phyloP scores from a whole-genome alignment of 106 monocot genomes.

The Allium sativum region DNA sequence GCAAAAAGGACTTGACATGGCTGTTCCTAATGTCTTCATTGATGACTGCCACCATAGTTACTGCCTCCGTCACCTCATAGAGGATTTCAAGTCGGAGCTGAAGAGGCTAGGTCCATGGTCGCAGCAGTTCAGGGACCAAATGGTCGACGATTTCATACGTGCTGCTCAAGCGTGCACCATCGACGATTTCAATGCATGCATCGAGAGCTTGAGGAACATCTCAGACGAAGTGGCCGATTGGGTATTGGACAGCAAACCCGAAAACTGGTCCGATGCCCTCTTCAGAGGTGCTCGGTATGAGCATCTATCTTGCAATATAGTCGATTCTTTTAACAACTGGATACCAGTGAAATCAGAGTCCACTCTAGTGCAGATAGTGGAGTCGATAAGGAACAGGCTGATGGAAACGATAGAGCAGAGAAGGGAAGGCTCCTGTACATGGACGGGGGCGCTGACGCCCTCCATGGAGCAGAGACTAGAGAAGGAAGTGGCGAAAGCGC shows the following conservation, averaged over 20 bases:
- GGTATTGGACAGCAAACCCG: conserved; percentile 64
- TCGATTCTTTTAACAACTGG: conserved; percentile 65
- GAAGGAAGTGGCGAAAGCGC: conserved; percentile 40
- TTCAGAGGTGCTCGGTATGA: conserved; percentile 69
- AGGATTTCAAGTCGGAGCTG: conserved; percentile 68
- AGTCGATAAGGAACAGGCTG: conserved; percentile 53
- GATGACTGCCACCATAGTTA: conserved; percentile 48
- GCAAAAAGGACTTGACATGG: conserved; percentile 63
- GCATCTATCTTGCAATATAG: conserved; percentile 60
- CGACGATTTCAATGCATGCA: conserved; percentile 67
- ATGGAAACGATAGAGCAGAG: conserved; percentile 50
- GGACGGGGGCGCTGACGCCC: conserved; percentile 50
- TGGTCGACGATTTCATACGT: conserved; percentile 69
- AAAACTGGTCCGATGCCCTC: conserved; percentile 78
- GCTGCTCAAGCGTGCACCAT: conserved; percentile 65
- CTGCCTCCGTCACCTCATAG: conserved; percentile 64
- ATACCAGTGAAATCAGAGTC: conserved; percentile 67
- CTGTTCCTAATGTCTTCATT: conserved; percentile 64
- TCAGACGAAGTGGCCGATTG: conserved; percentile 62
- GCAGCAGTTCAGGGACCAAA: conserved; percentile 44
- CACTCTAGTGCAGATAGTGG: conserved; percentile 60
- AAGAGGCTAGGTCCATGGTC: conserved; percentile 51
- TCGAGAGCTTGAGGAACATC: conserved; percentile 50
- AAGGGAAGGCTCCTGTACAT: conserved; percentile 30
- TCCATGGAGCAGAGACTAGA: conserved; percentile 62